phyloP scores from a whole-genome alignment of 768 basidiomycete species.

The Mycena latifolia region DNA sequence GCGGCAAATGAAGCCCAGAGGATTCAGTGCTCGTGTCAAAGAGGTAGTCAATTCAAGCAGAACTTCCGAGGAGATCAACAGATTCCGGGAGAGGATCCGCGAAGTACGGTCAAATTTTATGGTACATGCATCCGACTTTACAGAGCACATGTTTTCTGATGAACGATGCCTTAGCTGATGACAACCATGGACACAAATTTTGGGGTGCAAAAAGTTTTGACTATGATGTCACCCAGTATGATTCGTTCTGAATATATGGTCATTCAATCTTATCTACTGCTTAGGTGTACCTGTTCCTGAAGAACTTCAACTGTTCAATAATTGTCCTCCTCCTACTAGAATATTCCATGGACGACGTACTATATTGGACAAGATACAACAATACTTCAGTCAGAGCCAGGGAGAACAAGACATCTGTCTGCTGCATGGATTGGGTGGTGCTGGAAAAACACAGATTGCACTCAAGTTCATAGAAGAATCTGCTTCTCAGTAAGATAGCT shows the following conservation, averaged over 20 bases:
- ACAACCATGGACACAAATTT: slow-evolving; percentile 8
- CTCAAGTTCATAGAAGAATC: background rate
- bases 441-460: too few relatives aligned
- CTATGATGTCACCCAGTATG: background rate
- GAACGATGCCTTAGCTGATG: background rate
- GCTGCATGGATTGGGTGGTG: slow-evolving; percentile 3
- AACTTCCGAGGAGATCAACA: background rate
- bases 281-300: background rate
- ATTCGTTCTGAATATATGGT: too few relatives aligned
- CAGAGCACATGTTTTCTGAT: background rate
- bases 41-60: background rate
- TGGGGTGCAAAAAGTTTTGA: background rate
- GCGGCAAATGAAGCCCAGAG: background rate
- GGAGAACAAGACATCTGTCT: slow-evolving; percentile 4
- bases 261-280: background rate
- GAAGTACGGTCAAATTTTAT: too few relatives aligned
- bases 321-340: slow-evolving; percentile 6
- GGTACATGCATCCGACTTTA: background rate
- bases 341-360: slow-evolving; percentile 4
- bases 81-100: slow-evolving; percentile 1
- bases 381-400: too few relatives aligned
- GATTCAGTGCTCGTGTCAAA: background rate
- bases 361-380: too few relatives aligned
- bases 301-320: background rate
- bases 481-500: background rate